Base-by-base conservation (phyloP, 2,329 filamentous ascomycete genomes). In the Paraphoma chrysanthemicola region DNA sequence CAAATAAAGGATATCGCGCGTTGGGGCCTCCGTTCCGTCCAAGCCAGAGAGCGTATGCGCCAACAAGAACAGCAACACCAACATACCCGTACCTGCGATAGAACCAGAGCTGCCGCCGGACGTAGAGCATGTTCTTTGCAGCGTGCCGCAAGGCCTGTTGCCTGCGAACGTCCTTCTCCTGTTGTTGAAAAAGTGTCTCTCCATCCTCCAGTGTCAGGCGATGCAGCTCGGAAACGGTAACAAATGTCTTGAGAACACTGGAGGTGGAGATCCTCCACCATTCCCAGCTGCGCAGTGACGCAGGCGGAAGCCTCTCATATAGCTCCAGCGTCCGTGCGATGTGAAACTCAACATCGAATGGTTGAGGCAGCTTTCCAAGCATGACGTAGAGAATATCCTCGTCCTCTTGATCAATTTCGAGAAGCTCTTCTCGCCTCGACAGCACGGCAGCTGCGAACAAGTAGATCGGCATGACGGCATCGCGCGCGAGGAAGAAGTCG, bases 331-430 rank as follows among this genome's bases (percentile, higher is more conserved):
- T 87, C 48, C 84, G 82, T 16, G 81, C 73, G 60, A 99, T 90
- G 50, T 97, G 84, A 7, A 80, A 81, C 64, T 99, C 94, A 23
- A 99, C 80, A 71, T 96, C 86, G 54, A 97, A 86, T 16, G 89
- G 88, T 49, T 87, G 85, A 0, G 95, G 95, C 6, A 99, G 84
- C 76, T 95, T 97, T 42, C 91, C 92, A 11, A 99, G 85, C 36
- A 91, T 88, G 57, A 89, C 91, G 74, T 97, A 93, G 23, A 99
- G 85, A 86, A 99, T 96, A 70, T 98, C 94, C 6, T 92, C 90
- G 36, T 76, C 73, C 63, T 96, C 90, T 17, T 83, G 77, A 1
- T 89, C 86, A n/a, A 92, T 90, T 48, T 91, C 90, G 62, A 98
- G 85, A n/a, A 99, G 85, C 77, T 97, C 93, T 33, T 87, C 85